Conservation (phyloP, 306 rosid species). For the Pterocarpus santalinus region DNA sequence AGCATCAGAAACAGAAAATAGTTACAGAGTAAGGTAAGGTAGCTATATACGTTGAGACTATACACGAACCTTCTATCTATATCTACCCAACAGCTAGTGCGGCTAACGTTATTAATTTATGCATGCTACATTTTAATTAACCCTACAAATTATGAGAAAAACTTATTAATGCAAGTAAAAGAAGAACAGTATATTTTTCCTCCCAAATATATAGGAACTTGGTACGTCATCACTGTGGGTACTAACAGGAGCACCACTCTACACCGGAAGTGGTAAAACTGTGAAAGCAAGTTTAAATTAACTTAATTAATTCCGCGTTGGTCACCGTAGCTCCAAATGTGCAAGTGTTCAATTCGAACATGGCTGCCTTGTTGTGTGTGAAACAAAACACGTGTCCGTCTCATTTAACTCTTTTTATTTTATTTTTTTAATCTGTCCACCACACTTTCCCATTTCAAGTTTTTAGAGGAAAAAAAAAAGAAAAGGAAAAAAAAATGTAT, state of each 20-base stretch:
- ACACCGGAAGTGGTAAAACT: not conserved
- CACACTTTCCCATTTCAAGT: too few relatives aligned
- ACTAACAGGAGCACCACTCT: not conserved
- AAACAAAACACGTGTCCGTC: slow-evolving; percentile 63
- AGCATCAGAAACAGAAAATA: too few relatives aligned
- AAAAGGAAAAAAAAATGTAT: too few relatives aligned
- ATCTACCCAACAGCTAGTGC: not conserved
- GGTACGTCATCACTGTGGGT: not conserved
- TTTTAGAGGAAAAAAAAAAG: too few relatives aligned
- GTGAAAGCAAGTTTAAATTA: not conserved
- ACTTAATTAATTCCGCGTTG: not conserved
- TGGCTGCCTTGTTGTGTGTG: slow-evolving; percentile 31
- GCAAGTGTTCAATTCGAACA: slow-evolving; percentile 38
- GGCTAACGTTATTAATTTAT: not conserved
- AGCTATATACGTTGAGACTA: too few relatives aligned
- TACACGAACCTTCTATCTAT: not conserved
- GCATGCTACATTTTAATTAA: not conserved
- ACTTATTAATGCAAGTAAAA: not conserved
- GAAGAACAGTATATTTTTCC: not conserved
- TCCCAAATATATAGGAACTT: not conserved
- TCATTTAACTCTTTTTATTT: not conserved
- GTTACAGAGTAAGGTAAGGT: too few relatives aligned
- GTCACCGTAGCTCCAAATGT: not conserved
- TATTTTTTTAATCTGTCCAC: too few relatives aligned
- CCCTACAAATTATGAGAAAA: too few relatives aligned